Conservation (phyloP, 148 eudicot species). For the Chenopodium berlandieri region DNA sequence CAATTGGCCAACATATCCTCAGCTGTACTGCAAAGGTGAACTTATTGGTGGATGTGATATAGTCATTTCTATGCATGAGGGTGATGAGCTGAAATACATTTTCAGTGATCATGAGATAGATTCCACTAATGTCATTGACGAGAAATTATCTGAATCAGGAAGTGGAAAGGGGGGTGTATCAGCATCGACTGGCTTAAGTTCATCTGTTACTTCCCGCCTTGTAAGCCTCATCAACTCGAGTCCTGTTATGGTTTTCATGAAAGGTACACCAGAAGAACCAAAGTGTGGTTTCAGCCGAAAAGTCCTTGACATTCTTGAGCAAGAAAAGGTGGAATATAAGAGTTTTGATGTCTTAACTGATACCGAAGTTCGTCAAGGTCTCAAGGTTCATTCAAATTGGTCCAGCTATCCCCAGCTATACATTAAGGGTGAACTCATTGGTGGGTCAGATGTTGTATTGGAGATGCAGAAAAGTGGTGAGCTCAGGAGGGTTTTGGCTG, state of each 20-base stretch:
- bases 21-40: conserved; percentile 91
- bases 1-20: conserved; percentile 98
- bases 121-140: conserved; percentile 26
- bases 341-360: conserved; percentile 81
- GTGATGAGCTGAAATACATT: conserved; percentile 74
- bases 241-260: conserved; percentile 89
- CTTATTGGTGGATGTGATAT: conserved; percentile 93
- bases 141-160: conserved; percentile 30
- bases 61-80: conserved; percentile 74
- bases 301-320: conserved; percentile 78
- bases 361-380: conserved; percentile 91
- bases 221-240: conserved; percentile 51
- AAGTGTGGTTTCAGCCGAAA: conserved; percentile 92
- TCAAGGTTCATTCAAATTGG: conserved; percentile 94
- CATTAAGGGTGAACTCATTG: conserved; percentile 88
- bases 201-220: conserved; percentile 52
- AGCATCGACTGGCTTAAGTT: conserved; percentile 63
- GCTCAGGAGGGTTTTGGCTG: conserved; percentile 53
- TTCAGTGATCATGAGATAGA: conserved; percentile 60
- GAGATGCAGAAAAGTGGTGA: conserved; percentile 99
- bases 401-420: conserved; percentile 98
- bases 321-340: conserved; percentile 62
- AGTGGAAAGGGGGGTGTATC: conserved; percentile 45
- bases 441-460: conserved; percentile 88
- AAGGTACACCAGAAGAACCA: conserved; percentile 87